phyloP scores from a whole-genome alignment of 1,284 basidiomycete genomes.

The Microbotryomycetes sp. region DNA sequence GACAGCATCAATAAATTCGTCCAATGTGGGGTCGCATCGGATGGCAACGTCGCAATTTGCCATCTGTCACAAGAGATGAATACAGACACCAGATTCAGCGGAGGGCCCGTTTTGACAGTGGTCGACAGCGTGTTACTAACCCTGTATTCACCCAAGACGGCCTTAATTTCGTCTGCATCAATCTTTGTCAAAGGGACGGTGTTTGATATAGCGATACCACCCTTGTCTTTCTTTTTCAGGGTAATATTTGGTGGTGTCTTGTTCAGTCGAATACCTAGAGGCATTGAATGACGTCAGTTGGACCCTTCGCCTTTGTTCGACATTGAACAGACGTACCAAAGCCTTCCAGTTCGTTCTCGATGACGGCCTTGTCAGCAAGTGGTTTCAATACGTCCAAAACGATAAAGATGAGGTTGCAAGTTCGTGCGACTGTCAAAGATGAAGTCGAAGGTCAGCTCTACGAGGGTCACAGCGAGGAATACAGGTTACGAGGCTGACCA shows the following conservation, averaged over 20 bases:
- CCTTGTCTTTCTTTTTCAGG: conserved; percentile 81
- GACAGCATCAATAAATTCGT: conserved; percentile 89
- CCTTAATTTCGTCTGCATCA: conserved; percentile 91
- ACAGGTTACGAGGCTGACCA: conserved; percentile 50
- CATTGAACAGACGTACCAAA: conserved; percentile 58
- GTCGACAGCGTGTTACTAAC: conserved; percentile 41
- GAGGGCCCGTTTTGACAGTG: no score
- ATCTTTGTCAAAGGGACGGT: conserved; percentile 96
- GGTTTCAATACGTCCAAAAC: conserved; percentile 97
- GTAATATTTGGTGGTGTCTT: conserved; percentile 85
- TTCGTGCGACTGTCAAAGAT: conserved; percentile 71
- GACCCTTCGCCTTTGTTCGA: no score
- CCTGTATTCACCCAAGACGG: conserved; percentile 88
- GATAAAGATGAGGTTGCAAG: conserved; percentile 98
- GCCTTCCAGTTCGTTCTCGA: conserved; percentile 88
- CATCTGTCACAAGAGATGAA: no score
- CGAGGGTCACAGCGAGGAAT: conserved; percentile 16
- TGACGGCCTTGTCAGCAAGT: conserved; percentile 84
- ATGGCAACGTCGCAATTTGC: conserved; percentile 91
- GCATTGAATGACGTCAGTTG: no score
- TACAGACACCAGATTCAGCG: no score
- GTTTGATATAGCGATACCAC: conserved; percentile 78
- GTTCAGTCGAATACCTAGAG: conserved; percentile 69
- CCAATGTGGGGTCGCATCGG: conserved; percentile 85
- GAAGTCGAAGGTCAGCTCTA: conserved; percentile 7